Evolutionary conservation across 805 yeast species (phyloP).

Genomic region (Ascoidea rubescens): DNA sequence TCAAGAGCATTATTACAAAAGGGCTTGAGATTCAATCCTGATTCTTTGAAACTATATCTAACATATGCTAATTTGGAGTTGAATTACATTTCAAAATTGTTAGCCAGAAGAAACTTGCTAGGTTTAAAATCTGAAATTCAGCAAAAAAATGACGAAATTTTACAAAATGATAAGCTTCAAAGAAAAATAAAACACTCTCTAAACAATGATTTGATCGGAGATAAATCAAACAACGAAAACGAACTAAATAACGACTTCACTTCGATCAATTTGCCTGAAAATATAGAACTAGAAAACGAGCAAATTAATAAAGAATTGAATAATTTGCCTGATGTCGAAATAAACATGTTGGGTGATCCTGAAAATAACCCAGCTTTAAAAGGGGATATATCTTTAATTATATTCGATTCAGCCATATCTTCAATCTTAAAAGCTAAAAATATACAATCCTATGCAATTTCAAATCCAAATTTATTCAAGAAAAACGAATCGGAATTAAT

Average conservation of each 20-base stretch:
- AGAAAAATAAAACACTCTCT: constrained; percentile 18
- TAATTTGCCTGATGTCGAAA: constrained; percentile 74
- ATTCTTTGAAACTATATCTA: constrained; percentile 60
- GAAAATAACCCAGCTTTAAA: constrained; percentile 69
- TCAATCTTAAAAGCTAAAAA: constrained; percentile 20
- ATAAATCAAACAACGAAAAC: constrained; percentile 18
- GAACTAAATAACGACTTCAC: constrained; percentile 19
- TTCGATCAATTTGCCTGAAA: constrained; percentile 29
- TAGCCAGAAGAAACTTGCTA: constrained; percentile 71
- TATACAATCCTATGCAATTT: constrained; percentile 17
- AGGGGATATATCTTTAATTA: constrained; percentile 59
- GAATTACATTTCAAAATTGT: constrained; percentile 67
- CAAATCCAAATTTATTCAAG: constrained; percentile 21
- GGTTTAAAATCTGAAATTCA: constrained; percentile 66
- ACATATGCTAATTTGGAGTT: constrained; percentile 83
- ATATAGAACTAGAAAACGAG: constrained; percentile 42
- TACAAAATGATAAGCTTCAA: constrained; percentile 4
- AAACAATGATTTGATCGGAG: constrained; percentile 7
- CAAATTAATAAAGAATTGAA: constrained; percentile 29
- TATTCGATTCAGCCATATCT: constrained; percentile 55
- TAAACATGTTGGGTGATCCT: constrained; percentile 74
- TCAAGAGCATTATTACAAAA: constrained; percentile 79
- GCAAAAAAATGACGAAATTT: constrained; percentile 35
- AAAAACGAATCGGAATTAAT: constrained; percentile 15
- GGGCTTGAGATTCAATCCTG: constrained; percentile 73